Percentiles rank a stretch among this genome's conserved stretches.
phyloP scores from a whole-genome alignment of 176 grass and related monocot species.

The Guadua angustifolia region DNA sequence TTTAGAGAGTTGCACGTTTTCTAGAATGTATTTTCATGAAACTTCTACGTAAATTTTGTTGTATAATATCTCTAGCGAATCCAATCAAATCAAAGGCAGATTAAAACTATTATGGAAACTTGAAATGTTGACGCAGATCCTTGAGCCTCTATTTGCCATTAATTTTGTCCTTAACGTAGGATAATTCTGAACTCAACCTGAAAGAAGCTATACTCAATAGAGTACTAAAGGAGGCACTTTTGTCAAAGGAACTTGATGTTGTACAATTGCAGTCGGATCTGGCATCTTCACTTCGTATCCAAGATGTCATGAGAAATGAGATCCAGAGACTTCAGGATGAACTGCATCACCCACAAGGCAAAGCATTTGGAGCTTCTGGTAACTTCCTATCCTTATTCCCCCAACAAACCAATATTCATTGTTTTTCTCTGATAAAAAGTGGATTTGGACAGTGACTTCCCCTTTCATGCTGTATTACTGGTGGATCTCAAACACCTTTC shows the following conservation, averaged over 20 bases:
- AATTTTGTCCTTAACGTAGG: constrained; percentile 46
- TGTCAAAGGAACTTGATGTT: constrained; percentile 74
- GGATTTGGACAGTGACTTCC: neutral
- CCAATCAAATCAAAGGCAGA: neutral
- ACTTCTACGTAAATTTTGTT: neutral
- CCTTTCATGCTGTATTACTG: neutral
- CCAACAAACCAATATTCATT: neutral
- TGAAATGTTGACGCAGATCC: neutral
- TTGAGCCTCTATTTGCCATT: neutral
- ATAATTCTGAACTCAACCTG: constrained; percentile 66
- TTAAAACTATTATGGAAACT: constrained; percentile 11
- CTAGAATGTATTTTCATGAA: neutral
- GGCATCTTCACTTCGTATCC: constrained; percentile 63
- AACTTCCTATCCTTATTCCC: constrained; percentile 25
- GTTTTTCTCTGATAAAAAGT: constrained; percentile 9
- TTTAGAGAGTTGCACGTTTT: neutral
- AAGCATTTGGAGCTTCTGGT: constrained; percentile 86
- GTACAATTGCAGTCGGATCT: constrained; percentile 73
- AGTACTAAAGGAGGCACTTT: constrained; percentile 75
- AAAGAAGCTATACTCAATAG: constrained; percentile 76
- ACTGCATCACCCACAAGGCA: constrained; percentile 71
- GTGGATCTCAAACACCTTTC: neutral
- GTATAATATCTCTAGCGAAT: neutral
- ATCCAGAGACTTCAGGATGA: constrained; percentile 86
- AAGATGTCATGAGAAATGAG: constrained; percentile 72